Base-by-base conservation (phyloP, 2,329 filamentous ascomycete species). In the Trichoderma pleuroti region DNA sequence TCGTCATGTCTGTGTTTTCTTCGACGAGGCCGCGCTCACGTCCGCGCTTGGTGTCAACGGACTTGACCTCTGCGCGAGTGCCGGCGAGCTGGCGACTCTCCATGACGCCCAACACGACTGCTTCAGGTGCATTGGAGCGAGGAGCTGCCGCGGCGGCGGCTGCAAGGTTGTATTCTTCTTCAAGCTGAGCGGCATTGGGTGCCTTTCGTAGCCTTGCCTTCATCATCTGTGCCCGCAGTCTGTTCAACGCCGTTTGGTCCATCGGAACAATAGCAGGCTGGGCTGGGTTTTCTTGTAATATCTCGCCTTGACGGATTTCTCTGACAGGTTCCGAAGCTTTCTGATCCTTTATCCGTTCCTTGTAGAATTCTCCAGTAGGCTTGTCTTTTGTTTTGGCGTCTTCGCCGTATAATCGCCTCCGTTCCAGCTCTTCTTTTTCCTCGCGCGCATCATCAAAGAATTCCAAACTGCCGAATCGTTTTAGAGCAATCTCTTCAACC, bases 361-460 rank as follows among this genome's bases (percentile, higher is more conserved):
- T 87, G 76, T 92, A 96, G 0, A 99, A 82, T 72, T 98, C 93
- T 1, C 96, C 96, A 2, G 90, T 93, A 0, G 96, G 96, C 77
- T 93, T 96, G 65, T 94, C 90, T 75, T 97, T 94, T 36, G 91
- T 90, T 28, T 93, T 88, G 77, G 97, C 98, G 36, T 92, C 93
- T 67, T 91, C 85, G 1, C 96, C 96, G 77, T 98, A 98, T 61
- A 91, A 88, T 66, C 90, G 89, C 66, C 93, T 88, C 70, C 95
- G 86, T 67, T 97, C 95, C 73, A 98, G 76, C 78, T 99, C 96
- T n/a, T 90, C 89, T 79, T 95, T 91, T 80, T 99, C 97, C 78
- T 99, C 96, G 57, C 94, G 87, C 5, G 94, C 94, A 76, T 97
- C 92, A 76, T 99, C 96, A 76, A 98, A 99, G 16, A 92, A 91